phyloP scores from a whole-genome alignment of 1,284 basidiomycete species.

The Polyporus tsugae region DNA sequence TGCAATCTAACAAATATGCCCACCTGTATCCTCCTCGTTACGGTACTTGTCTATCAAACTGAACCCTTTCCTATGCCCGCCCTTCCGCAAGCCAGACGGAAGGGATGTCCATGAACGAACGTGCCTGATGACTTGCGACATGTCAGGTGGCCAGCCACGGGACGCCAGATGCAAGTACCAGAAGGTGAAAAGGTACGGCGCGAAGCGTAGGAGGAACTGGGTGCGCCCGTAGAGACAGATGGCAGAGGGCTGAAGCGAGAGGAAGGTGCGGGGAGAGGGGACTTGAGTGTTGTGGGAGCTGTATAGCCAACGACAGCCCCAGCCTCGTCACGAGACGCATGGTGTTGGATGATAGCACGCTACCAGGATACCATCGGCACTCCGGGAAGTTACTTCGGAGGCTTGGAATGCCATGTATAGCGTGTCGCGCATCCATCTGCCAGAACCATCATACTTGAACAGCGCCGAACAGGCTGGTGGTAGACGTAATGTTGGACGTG shows the following conservation, averaged over 20 bases:
- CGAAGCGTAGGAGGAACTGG: not conserved
- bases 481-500: slow-evolving; percentile 1
- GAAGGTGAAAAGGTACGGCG: not conserved
- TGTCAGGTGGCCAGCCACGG: slow-evolving; percentile 10
- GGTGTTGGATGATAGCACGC: not conserved
- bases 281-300: slow-evolving; percentile 5
- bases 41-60: slow-evolving; percentile 10
- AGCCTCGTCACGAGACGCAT: slow-evolving; percentile 1
- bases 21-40: slow-evolving; percentile 2
- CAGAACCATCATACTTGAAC: slow-evolving; percentile 5
- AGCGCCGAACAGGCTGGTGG: not conserved
- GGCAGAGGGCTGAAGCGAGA: not conserved
- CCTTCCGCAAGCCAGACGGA: slow-evolving; percentile 10
- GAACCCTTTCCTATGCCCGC: slow-evolving; percentile 9
- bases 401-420: slow-evolving; percentile 5
- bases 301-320: not conserved
- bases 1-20: not conserved
- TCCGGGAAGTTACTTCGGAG: slow-evolving; percentile 7
- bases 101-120: slow-evolving; percentile 12
- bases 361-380: slow-evolving; percentile 6
- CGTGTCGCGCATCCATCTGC: slow-evolving; percentile 6
- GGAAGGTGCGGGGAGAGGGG: slow-evolving; percentile 1
- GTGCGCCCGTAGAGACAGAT: not conserved
- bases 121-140: slow-evolving; percentile 11
- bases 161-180: slow-evolving; percentile 9